These are phyloP conservation scores for Fraxinus anomala DNA, from an alignment of 257 asterid genomes.

Conservation along the genomic window DNA sequence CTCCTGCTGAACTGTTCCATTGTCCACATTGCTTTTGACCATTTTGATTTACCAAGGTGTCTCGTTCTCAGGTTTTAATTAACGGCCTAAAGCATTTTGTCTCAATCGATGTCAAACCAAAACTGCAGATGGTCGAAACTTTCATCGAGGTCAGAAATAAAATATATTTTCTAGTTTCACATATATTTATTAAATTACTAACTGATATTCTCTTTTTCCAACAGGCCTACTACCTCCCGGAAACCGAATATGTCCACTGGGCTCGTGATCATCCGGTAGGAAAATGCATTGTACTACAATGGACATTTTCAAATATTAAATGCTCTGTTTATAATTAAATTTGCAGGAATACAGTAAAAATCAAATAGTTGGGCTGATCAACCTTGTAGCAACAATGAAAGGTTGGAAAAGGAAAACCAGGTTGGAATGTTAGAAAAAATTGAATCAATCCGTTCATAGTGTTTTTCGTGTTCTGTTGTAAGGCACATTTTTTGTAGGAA, in stretches of 20 bases:
- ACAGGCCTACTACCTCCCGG: constrained; percentile 99
- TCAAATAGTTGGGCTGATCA: constrained; percentile 78
- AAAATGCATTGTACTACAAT: neutral
- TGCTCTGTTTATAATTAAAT: neutral
- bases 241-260: constrained; percentile 96
- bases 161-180: neutral
- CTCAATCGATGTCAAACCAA: constrained; percentile 77
- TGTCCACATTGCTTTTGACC: constrained; percentile 5
- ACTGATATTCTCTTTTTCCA: constrained; percentile 16
- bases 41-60: constrained; percentile 19
- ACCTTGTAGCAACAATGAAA: constrained; percentile 90
- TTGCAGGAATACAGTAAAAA: constrained; percentile 80
- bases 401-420: constrained; percentile 95
- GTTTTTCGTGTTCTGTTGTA: constrained; percentile 31
- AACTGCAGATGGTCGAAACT: constrained; percentile 81
- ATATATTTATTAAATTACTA: neutral
- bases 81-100: constrained; percentile 94
- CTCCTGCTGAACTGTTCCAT: constrained; percentile 14
- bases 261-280: constrained; percentile 94
- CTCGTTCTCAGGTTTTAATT: constrained; percentile 71
- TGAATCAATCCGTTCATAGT: constrained; percentile 40
- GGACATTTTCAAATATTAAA: neutral
- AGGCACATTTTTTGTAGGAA: neutral
- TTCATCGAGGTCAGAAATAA: constrained; percentile 77
- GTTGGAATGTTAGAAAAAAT: constrained; percentile 85